Evolutionary conservation across 495 filamentous ascomycete species (phyloP).

Genomic region (Trichoderma orchidacearum): DNA sequence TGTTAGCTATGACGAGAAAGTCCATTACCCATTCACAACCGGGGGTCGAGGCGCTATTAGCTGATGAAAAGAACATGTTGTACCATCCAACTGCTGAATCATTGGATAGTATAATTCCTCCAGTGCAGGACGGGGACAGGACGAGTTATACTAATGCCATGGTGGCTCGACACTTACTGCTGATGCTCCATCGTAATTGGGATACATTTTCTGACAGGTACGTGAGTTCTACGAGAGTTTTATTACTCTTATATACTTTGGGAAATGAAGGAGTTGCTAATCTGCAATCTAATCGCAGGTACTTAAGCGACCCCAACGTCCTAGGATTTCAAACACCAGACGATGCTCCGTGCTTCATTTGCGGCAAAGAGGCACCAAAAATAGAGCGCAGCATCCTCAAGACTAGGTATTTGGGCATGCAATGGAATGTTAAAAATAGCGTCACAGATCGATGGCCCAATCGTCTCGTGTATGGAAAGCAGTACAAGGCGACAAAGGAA

Average conservation of each 20-base stretch:
- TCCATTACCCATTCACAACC: background rate
- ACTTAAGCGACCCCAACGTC: background rate
- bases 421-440: background rate
- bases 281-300: background rate
- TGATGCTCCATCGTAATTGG: background rate
- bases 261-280: background rate
- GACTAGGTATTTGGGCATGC: background rate
- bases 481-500: background rate
- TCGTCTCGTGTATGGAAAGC: background rate
- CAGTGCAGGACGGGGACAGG: background rate
- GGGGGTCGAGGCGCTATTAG: background rate
- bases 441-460: background rate
- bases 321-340: background rate
- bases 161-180: background rate
- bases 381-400: background rate
- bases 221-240: background rate
- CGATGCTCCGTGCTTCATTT: too few species aligned
- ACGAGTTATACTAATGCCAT: background rate
- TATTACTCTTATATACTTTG: too few species aligned
- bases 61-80: background rate
- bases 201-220: background rate
- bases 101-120: background rate
- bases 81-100: background rate
- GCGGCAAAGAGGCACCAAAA: background rate
- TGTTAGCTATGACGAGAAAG: background rate